Evolutionary conservation across 78 protist genomes (phyloP).

Genomic region (Polysphondylium violaceum): DNA sequence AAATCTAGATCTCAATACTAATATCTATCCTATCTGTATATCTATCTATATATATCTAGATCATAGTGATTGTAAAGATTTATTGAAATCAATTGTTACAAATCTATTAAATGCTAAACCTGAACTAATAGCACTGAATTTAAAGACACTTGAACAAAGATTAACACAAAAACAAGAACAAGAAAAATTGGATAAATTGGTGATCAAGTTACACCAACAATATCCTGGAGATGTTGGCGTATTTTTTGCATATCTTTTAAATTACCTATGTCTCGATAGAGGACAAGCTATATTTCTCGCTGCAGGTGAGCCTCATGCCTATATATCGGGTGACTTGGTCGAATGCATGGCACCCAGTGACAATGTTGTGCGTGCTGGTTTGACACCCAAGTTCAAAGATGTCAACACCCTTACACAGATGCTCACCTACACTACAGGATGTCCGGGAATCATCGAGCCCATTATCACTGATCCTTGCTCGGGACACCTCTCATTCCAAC

Average conservation of each 20-base stretch:
- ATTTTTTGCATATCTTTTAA: constrained; percentile 93
- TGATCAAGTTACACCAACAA: constrained; percentile 31
- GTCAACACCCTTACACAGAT: constrained; percentile 81
- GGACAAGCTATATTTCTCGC: constrained; percentile 95
- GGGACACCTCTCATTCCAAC: neutral
- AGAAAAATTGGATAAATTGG: constrained; percentile 25
- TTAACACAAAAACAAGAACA: neutral
- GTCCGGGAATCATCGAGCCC: constrained; percentile 32
- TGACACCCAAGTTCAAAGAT: constrained; percentile 97
- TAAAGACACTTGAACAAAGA: constrained; percentile 15
- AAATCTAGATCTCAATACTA: neutral
- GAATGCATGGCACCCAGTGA: constrained; percentile 99
- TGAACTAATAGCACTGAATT: neutral
- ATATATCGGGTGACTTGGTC: constrained; percentile 89
- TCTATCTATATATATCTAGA: neutral
- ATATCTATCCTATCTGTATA: neutral
- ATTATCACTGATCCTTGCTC: neutral
- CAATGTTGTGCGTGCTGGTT: constrained; percentile 99
- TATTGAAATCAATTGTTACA: constrained; percentile 36
- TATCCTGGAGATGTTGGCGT: constrained; percentile 96
- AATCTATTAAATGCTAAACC: constrained; percentile 37
- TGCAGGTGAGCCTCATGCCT: constrained; percentile 98
- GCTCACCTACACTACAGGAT: constrained; percentile 84
- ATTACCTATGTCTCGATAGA: constrained; percentile 83
- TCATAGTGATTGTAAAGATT: constrained; percentile 13